Percentiles rank a stretch among this genome's conserved stretches.
Conservation (phyloP, 106 monocot species). For the Vanilla planifolia region DNA sequence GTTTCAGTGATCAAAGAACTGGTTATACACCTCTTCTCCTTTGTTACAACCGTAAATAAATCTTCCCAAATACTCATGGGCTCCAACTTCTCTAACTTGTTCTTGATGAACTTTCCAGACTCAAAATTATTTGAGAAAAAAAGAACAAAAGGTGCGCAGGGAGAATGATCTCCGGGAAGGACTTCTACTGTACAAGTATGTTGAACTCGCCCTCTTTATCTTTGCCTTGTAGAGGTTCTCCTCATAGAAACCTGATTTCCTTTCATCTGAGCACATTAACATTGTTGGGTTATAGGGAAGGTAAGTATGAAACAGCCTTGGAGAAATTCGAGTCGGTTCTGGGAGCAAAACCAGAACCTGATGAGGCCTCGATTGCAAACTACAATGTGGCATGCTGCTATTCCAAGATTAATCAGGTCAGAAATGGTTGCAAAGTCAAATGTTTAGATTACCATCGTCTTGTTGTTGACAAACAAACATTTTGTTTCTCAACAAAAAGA, state of each 20-base stretch:
- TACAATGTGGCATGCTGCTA: constrained; percentile 99
- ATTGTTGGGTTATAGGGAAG: constrained; percentile 34
- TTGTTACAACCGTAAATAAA: too few species aligned
- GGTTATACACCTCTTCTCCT: neutral
- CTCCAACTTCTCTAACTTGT: neutral
- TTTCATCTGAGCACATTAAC: neutral
- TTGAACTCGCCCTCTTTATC: neutral
- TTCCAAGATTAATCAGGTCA: constrained; percentile 90
- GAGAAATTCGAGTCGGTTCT: constrained; percentile 94
- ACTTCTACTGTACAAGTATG: constrained; percentile 80
- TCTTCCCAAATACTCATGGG: neutral
- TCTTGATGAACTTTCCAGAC: constrained; percentile 32
- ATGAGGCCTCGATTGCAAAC: constrained; percentile 83
- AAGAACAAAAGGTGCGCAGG: constrained; percentile 66
- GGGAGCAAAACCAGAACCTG: constrained; percentile 71
- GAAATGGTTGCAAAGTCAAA: neutral
- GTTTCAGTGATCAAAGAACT: neutral
- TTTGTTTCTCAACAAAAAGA: too few species aligned
- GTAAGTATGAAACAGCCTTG: constrained; percentile 76
- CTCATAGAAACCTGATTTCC: neutral
- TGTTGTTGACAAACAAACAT: too few species aligned
- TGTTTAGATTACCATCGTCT: too few species aligned
- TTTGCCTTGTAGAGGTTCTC: neutral
- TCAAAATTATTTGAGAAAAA: constrained; percentile 88
- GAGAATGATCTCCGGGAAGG: constrained; percentile 83